A percentile compares a stretch with the other conserved stretches of the same genome.
phyloP scores from a whole-genome alignment of 1,284 basidiomycete genomes.

The Earliella scabrosa region DNA sequence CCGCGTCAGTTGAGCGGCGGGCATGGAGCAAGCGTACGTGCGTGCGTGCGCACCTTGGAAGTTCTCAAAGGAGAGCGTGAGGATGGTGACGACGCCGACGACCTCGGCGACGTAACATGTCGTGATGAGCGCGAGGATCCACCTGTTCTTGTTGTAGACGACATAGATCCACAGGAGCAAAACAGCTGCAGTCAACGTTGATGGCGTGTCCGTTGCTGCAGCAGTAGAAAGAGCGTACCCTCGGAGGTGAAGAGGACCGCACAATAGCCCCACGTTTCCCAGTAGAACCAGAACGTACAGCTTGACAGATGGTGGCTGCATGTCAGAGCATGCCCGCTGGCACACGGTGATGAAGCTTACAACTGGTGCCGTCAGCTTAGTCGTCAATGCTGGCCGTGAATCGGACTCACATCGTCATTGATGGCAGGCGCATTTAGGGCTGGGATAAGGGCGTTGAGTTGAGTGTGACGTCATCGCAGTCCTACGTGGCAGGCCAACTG shows the following conservation, averaged over 20 bases:
- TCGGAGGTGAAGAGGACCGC: conserved; percentile 30
- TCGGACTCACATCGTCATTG: conserved; percentile 23
- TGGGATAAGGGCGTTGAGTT: not conserved
- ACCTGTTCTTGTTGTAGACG: conserved; percentile 29
- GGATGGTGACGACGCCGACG: conserved; percentile 20
- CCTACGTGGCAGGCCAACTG: not conserved
- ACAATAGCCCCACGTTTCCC: conserved; percentile 33
- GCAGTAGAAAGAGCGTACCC: conserved; percentile 13
- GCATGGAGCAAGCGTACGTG: too few relatives aligned
- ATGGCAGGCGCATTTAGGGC: conserved; percentile 21
- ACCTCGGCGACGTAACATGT: conserved; percentile 22
- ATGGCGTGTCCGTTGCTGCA: not conserved
- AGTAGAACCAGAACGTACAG: conserved; percentile 30
- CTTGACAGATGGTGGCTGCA: conserved; percentile 12
- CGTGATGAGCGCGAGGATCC: conserved; percentile 21
- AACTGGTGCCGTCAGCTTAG: conserved; percentile 4
- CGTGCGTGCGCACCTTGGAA: conserved; percentile 26
- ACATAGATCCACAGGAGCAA: conserved; percentile 33
- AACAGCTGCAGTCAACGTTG: conserved; percentile 17
- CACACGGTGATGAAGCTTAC: conserved; percentile 4
- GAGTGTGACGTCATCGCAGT: not conserved
- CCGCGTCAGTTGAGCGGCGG: too few relatives aligned
- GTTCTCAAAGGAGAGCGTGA: conserved; percentile 21
- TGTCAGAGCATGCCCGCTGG: not conserved
- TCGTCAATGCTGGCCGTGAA: not conserved